Conservation (phyloP, 768 basidiomycete genomes). For the Trametes sanguinea region DNA sequence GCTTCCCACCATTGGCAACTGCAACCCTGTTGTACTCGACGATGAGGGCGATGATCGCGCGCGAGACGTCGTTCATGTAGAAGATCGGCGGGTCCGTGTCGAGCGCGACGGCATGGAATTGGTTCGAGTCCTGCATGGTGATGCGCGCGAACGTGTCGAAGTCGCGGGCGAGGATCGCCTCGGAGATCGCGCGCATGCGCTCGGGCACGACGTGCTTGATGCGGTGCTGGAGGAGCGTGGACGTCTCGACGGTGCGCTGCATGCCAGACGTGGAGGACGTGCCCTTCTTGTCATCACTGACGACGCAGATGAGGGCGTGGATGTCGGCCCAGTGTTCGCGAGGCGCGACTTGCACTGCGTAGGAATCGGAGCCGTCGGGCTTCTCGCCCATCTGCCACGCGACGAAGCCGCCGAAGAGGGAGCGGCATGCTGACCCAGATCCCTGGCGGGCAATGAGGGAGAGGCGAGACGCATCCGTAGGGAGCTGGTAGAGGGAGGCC, state of each 20-base stretch:
- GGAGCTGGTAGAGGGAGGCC: slow-evolving; percentile 82
- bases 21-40: slow-evolving; percentile 90
- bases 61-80: slow-evolving; percentile 97
- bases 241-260: slow-evolving; percentile 97
- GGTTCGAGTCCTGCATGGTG: slow-evolving; percentile 98
- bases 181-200: slow-evolving; percentile 80
- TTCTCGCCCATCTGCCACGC: slow-evolving; percentile 83
- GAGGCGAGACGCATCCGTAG: slow-evolving; percentile 74
- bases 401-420: slow-evolving; percentile 96
- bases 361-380: slow-evolving; percentile 78
- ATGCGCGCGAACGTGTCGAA: slow-evolving; percentile 88
- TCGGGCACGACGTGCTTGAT: slow-evolving; percentile 84
- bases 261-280: slow-evolving; percentile 94
- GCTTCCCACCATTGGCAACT: slow-evolving; percentile 53
- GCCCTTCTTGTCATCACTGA: slow-evolving; percentile 94
- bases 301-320: slow-evolving; percentile 96
- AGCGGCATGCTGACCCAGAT: slow-evolving; percentile 96
- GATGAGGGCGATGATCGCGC: slow-evolving; percentile 89
- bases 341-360: slow-evolving; percentile 85
- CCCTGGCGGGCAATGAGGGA: slow-evolving; percentile 96
- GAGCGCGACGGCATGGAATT: slow-evolving; percentile 97
- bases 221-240: slow-evolving; percentile 82
- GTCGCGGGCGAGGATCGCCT: slow-evolving; percentile 76
- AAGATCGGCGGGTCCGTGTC: slow-evolving; percentile 98
- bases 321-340: slow-evolving; percentile 91